Evolutionary conservation across 2,329 filamentous ascomycete genomes (phyloP), one percentile per base, ranked within the genome.

Genomic region (Gyromitra esculenta): DNA sequence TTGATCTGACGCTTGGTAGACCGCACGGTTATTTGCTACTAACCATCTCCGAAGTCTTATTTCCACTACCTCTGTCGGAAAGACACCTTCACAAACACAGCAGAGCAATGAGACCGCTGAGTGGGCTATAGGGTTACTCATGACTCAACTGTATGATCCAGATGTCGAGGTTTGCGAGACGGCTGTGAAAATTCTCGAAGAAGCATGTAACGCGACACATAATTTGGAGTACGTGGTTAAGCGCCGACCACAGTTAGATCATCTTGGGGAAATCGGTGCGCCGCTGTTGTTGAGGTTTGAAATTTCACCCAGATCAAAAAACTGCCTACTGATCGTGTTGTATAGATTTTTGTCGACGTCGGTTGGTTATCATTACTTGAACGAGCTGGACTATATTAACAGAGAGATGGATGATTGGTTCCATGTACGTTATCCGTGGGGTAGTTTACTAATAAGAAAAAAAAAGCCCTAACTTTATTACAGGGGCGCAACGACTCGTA

Each of bases 341-440:
- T 43, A 52, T 62, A 81, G 79, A 52, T 99, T 99, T 83, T 84
- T 99, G 69, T 97, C 94, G 0, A 98, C 95, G 0, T 97, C 94
- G 1, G 95, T 97, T 73, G 96, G 96, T 64, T 99, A 99, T 82
- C 94, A 98, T 83, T 99, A 99, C 83, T 87, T 99, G 5, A 94
- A 98, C 82, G 96, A 94, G 0, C 86, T 99, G 56, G 96, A 99
- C 85, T 99, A 99, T 82, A 99, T 99, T 83, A 97, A 94, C 77
- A 96, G 97, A 82, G 96, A 99, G 83, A 99, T 99, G 96, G 96
- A 99, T 80, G 96, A 99, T 84, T 99, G 96, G 96, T 99, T 98
- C 82, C 87, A 99, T 18, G 82, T 82, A 78, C 71, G 80, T 78
- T 41, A 41, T 21, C 37, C 39, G 37, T 37, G 18, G 21, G 31